Conservation (phyloP, 768 basidiomycete species). For the Trametes elegans region DNA sequence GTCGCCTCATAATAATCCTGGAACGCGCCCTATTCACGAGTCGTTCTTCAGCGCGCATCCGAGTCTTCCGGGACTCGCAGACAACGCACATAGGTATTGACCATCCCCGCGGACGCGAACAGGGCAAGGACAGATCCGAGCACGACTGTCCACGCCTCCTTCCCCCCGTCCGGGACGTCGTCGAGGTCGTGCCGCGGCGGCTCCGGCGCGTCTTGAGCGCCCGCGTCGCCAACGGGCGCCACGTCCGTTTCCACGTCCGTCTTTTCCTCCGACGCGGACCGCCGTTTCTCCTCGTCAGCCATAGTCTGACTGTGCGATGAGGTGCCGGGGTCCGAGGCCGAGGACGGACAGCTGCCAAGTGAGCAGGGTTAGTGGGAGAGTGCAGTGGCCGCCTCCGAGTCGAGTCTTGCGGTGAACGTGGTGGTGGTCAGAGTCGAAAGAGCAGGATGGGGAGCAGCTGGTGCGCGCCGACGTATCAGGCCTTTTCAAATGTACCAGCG, state of each 20-base stretch:
- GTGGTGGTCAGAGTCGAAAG: no score
- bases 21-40: conserved; percentile 26
- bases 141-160: conserved; percentile 26
- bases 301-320: no score
- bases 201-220: background rate
- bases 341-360: no score
- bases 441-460: no score
- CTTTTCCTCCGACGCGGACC: background rate
- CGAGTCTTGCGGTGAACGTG: no score
- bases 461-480: no score
- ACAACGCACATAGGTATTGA: conserved; percentile 21
- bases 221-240: background rate
- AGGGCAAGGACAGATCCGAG: conserved; percentile 22
- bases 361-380: no score
- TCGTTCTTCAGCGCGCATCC: background rate
- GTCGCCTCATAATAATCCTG: conserved; percentile 29
- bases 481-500: no score
- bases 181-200: background rate
- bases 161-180: conserved; percentile 27
- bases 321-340: no score
- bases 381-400: no score
- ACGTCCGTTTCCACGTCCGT: background rate
- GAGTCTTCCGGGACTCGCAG: background rate
- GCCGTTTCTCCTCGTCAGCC: background rate
- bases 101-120: conserved; percentile 23